These are phyloP conservation scores for Pyrenopolyporus hunteri DNA, from an alignment of 495 filamentous ascomycete genomes.

Conservation along the genomic window DNA sequence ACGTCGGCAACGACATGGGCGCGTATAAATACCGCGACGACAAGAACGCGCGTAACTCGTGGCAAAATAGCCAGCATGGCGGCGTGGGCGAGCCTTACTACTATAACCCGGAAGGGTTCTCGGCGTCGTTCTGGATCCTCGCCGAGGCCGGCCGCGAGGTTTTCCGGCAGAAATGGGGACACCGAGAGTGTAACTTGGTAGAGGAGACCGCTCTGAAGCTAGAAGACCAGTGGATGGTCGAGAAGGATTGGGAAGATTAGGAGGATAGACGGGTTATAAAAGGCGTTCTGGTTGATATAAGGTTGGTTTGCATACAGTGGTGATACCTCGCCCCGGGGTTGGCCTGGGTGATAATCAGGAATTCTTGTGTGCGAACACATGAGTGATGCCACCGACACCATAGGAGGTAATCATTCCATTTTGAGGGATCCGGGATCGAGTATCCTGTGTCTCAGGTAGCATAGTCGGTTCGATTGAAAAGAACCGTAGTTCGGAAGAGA, in stretches of 20 bases:
- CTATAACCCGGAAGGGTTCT: conserved; percentile 56
- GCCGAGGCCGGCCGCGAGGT: conserved; percentile 41
- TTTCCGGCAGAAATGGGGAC: conserved; percentile 44
- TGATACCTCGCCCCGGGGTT: not conserved
- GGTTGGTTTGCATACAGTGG: not conserved
- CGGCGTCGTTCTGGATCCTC: conserved; percentile 40
- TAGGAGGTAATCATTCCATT: no score
- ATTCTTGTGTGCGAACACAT: not conserved
- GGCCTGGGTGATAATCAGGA: not conserved
- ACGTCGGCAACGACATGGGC: conserved; percentile 46
- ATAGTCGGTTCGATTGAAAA: no score
- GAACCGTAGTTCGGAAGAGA: no score
- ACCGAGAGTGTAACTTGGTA: conserved; percentile 38
- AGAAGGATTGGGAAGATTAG: conserved; percentile 40
- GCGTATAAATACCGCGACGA: conserved; percentile 50
- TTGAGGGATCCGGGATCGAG: no score
- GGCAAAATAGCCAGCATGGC: conserved; percentile 57
- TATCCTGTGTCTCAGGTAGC: no score
- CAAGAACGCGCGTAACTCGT: conserved; percentile 53
- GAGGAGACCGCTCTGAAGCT: conserved; percentile 35
- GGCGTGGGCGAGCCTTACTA: conserved; percentile 63
- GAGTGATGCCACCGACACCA: no score
- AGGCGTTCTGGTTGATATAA: not conserved
- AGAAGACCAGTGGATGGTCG: conserved; percentile 43
- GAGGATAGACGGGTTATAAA: not conserved